Evolutionary conservation across 140 eudicot species (phyloP).

Genomic region (Bidens hawaiensis): DNA sequence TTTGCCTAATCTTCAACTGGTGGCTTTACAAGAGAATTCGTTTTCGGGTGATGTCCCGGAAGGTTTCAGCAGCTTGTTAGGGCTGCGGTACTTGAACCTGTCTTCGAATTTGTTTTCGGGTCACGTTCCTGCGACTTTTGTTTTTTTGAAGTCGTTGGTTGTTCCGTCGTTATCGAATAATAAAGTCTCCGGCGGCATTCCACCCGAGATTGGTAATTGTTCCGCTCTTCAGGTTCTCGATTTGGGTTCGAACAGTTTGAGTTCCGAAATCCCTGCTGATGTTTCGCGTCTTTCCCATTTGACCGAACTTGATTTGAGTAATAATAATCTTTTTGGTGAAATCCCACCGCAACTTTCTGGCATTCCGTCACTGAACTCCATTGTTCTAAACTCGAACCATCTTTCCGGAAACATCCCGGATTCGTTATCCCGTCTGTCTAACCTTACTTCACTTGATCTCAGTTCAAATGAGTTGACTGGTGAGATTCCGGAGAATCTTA

Average conservation of each 20-base stretch:
- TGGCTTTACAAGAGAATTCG: slow-evolving; percentile 71
- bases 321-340: slow-evolving; percentile 55
- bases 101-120: slow-evolving; percentile 75
- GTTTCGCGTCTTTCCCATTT: slow-evolving; percentile 45
- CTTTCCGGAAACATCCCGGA: slow-evolving; percentile 61
- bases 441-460: slow-evolving; percentile 54
- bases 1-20: slow-evolving; percentile 69
- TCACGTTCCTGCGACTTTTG: slow-evolving; percentile 69
- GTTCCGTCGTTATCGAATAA: slow-evolving; percentile 71
- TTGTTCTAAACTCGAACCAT: slow-evolving; percentile 43
- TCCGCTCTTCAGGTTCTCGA: slow-evolving; percentile 55
- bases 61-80: slow-evolving; percentile 82
- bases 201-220: slow-evolving; percentile 75
- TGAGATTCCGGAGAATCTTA: slow-evolving; percentile 58
- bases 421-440: slow-evolving; percentile 41
- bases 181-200: slow-evolving; percentile 58
- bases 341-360: slow-evolving; percentile 50
- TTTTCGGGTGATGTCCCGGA: slow-evolving; percentile 74
- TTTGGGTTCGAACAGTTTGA: slow-evolving; percentile 52
- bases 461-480: slow-evolving; percentile 70
- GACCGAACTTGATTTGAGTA: slow-evolving; percentile 58
- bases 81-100: slow-evolving; percentile 68
- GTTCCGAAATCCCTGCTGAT: slow-evolving; percentile 50
- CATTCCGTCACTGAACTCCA: slow-evolving; percentile 34
- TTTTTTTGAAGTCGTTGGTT: slow-evolving; percentile 55